These are phyloP conservation scores for Chaetomium strumarium DNA, from an alignment of 2,329 filamentous ascomycete species.

Conservation along the genomic window DNA sequence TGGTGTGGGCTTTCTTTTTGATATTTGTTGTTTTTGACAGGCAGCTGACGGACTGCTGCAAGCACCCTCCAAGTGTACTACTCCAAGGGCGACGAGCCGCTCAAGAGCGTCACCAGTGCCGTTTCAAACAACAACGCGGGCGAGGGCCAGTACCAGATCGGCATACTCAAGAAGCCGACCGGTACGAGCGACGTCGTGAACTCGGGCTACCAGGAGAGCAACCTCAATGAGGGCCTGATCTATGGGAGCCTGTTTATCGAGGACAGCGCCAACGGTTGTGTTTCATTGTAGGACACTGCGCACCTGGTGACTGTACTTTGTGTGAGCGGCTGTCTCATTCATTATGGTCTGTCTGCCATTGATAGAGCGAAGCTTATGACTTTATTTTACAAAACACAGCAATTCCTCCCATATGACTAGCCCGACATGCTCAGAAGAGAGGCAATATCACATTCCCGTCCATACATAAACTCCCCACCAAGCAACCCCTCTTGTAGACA, in stretches of 20 bases:
- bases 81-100: constrained; percentile 41
- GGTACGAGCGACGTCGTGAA: constrained; percentile 47
- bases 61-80: constrained; percentile 54
- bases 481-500: no score
- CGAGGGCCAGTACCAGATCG: constrained; percentile 50
- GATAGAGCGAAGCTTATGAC: not conserved
- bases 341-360: not conserved
- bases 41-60: not conserved
- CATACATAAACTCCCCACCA: no score
- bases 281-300: constrained; percentile 33
- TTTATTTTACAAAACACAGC: not conserved
- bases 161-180: constrained; percentile 52
- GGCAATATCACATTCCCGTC: no score
- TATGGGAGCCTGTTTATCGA: constrained; percentile 48
- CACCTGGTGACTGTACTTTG: not conserved
- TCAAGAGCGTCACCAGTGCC: constrained; percentile 42
- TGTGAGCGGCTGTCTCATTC: not conserved
- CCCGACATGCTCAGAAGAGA: no score
- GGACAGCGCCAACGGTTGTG: constrained; percentile 37
- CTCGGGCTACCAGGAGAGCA: constrained; percentile 41
- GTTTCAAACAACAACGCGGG: constrained; percentile 47
- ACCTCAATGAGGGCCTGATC: constrained; percentile 43
- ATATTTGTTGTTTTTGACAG: not conserved
- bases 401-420: no score
- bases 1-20: not conserved